Percentiles rank a stretch among this genome's conserved stretches.
Conservation (phyloP, 306 rosid genomes). For the Vicia faba region DNA sequence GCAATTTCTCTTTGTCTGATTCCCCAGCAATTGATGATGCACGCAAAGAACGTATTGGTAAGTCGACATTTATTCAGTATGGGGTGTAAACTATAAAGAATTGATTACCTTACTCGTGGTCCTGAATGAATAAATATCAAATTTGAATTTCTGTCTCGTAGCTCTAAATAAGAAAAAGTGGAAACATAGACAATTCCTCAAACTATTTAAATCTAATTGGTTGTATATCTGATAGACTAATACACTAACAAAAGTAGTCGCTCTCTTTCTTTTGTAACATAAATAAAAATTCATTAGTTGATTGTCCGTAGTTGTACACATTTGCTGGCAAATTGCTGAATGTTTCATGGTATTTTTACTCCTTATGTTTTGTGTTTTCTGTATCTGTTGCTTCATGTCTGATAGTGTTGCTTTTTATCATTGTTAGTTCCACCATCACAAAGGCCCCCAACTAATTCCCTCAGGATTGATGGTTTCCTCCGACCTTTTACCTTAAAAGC, state of each 20-base stretch:
- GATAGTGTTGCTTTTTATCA: slow-evolving; percentile 15
- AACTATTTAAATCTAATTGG: neutral
- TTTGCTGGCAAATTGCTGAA: neutral
- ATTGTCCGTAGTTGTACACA: neutral
- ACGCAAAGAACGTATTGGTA: slow-evolving; percentile 83
- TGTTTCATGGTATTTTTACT: neutral
- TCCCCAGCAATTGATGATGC: slow-evolving; percentile 62
- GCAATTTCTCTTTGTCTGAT: slow-evolving; percentile 63
- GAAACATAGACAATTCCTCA: slow-evolving; percentile 1
- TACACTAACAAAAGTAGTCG: neutral
- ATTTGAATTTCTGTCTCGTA: slow-evolving; percentile 3
- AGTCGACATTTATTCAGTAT: slow-evolving; percentile 37
- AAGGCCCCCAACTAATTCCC: slow-evolving; percentile 74
- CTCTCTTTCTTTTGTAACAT: slow-evolving; percentile 2
- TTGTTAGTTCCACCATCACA: slow-evolving; percentile 82
- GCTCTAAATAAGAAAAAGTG: neutral
- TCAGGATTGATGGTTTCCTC: slow-evolving; percentile 75
- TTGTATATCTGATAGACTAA: neutral
- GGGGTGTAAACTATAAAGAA: neutral
- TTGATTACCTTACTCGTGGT: slow-evolving; percentile 13
- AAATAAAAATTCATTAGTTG: neutral
- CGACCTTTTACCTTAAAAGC: slow-evolving; percentile 95
- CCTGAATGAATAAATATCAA: slow-evolving; percentile 5
- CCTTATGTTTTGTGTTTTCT: neutral
- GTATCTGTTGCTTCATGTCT: slow-evolving; percentile 19